These are phyloP conservation scores for Aureobasidium lini DNA, from an alignment of 2,329 filamentous ascomycete species.

Conservation along the genomic window DNA sequence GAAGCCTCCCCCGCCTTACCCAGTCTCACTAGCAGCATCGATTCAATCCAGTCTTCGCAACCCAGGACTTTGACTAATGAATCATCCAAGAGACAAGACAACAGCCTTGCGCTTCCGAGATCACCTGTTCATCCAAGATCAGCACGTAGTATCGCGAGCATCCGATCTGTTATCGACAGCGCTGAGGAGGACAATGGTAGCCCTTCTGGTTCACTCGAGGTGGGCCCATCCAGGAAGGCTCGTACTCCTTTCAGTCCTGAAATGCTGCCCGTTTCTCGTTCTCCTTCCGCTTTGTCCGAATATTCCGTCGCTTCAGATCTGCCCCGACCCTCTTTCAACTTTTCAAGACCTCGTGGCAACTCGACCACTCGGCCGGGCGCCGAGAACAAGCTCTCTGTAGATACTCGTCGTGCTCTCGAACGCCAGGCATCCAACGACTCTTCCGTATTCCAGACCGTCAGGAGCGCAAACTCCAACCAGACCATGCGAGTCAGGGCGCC, in stretches of 20 bases:
- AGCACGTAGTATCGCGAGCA: constrained; percentile 36
- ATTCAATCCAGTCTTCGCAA: constrained; percentile 31
- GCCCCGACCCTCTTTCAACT: constrained; percentile 77
- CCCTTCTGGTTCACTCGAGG: constrained; percentile 58
- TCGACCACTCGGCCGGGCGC: constrained; percentile 34
- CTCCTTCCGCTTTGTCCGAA: constrained; percentile 79
- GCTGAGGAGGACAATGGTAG: constrained; percentile 65
- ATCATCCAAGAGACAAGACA: constrained; percentile 27
- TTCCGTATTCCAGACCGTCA: neutral
- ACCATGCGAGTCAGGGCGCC: constrained; percentile 16
- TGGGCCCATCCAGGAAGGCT: constrained; percentile 50
- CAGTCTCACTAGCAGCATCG: constrained; percentile 28
- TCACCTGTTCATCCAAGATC: constrained; percentile 35
- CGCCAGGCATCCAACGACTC: constrained; percentile 1
- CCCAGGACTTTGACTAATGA: constrained; percentile 35
- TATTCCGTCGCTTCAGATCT: constrained; percentile 56
- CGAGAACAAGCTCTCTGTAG: constrained; percentile 15
- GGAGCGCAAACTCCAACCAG: neutral
- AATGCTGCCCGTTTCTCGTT: constrained; percentile 58
- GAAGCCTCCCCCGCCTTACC: constrained; percentile 36
- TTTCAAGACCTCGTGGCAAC: constrained; percentile 81
- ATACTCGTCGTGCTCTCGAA: neutral
- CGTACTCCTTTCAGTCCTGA: constrained; percentile 59
- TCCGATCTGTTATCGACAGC: constrained; percentile 43
- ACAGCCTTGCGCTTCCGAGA: constrained; percentile 25